Evolutionary conservation across 768 basidiomycete genomes (phyloP).

Genomic region (Pleurotus eryngii): DNA sequence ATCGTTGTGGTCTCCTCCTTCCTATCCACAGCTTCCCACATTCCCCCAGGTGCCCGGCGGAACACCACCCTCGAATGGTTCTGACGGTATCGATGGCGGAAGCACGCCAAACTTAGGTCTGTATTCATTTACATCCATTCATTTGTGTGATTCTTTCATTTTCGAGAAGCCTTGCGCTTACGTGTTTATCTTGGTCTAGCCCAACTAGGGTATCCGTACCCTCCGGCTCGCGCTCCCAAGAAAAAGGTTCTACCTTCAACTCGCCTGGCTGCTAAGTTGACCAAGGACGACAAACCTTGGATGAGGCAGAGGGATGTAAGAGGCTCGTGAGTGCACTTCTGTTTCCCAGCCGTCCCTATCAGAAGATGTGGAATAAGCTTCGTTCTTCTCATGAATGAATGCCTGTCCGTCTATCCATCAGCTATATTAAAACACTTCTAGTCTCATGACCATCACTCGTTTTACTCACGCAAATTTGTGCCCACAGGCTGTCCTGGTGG

Average conservation of each 20-base stretch:
- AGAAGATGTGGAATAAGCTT: too few species aligned
- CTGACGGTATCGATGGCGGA: slow-evolving; percentile 8
- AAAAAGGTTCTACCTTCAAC: slow-evolving; percentile 43
- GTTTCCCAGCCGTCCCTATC: too few species aligned
- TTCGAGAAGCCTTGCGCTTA: background rate
- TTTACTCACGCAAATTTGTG: background rate
- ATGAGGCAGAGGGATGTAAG: slow-evolving; percentile 35
- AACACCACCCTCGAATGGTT: slow-evolving; percentile 10
- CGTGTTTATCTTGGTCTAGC: slow-evolving; percentile 7
- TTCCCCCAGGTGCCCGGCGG: slow-evolving; percentile 19
- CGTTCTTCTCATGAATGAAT: too few species aligned
- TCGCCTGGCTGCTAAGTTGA: slow-evolving; percentile 49
- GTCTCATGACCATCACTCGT: too few species aligned
- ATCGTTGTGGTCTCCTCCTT: slow-evolving; percentile 59
- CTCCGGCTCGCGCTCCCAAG: slow-evolving; percentile 24
- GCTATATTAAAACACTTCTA: too few species aligned
- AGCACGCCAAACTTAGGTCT: slow-evolving; percentile 14
- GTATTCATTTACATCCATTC: too few species aligned
- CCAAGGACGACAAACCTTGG: slow-evolving; percentile 61
- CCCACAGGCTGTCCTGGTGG: slow-evolving; percentile 23
- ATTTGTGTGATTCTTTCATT: background rate
- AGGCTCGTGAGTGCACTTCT: slow-evolving; percentile 11
- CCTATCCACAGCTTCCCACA: slow-evolving; percentile 26
- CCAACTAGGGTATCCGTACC: slow-evolving; percentile 11
- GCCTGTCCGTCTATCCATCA: too few species aligned